These are phyloP conservation scores for Pichia sp. DNA, from an alignment of 1,139 yeast genomes.

Conservation along the genomic window DNA sequence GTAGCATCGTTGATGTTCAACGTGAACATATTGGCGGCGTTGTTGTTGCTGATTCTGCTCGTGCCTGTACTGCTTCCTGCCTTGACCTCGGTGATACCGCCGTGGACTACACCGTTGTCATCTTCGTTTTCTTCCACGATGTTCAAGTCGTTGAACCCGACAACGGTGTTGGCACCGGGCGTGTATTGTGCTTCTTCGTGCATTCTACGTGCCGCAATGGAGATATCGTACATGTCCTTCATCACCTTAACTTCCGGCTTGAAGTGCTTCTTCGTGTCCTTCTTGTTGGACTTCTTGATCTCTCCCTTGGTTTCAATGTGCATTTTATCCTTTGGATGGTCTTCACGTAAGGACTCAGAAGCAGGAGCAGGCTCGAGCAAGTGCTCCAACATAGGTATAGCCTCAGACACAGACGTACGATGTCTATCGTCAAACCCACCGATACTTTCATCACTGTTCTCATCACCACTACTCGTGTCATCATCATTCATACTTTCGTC, in stretches of 20 bases:
- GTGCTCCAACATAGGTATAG: constrained; percentile 13
- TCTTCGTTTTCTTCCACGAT: constrained; percentile 16
- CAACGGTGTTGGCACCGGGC: background rate
- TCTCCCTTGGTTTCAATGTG: background rate
- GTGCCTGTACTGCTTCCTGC: background rate
- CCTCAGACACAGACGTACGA: background rate
- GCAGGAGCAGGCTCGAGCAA: constrained; percentile 15
- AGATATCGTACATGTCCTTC: constrained; percentile 93
- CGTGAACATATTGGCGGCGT: constrained; percentile 46
- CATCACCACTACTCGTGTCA: background rate
- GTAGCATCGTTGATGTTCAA: constrained; percentile 78
- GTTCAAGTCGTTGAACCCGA: constrained; percentile 2
- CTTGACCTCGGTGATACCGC: background rate
- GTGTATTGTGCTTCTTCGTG: constrained; percentile 63
- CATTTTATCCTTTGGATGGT: constrained; percentile 7
- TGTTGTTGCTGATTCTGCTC: background rate
- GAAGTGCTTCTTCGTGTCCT: constrained; percentile 37
- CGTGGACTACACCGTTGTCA: constrained; percentile 18
- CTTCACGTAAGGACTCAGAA: constrained; percentile 4
- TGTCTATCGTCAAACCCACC: background rate
- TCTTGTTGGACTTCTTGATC: constrained; percentile 11
- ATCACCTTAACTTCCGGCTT: constrained; percentile 92
- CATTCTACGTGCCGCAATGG: constrained; percentile 91
- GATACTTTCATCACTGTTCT: background rate
- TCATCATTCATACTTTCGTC: background rate